A percentile compares a stretch with the other conserved stretches of the same genome.
These are phyloP conservation scores for Mycena metata DNA, from an alignment of 768 basidiomycete genomes.

Conservation along the genomic window DNA sequence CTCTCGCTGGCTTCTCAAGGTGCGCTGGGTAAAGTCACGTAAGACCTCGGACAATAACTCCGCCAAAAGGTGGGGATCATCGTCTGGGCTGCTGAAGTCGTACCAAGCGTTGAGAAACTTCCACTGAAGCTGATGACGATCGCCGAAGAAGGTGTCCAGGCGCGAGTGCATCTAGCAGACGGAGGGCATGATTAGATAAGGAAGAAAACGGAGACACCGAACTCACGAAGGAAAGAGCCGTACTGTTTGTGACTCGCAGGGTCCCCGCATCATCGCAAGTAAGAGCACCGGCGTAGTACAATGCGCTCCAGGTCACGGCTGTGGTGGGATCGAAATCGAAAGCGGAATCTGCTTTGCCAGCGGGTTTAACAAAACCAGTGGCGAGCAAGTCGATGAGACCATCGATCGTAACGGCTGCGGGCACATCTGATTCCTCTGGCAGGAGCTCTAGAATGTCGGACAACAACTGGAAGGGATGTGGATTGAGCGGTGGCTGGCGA, in stretches of 20 bases:
- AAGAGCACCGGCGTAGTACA: slow-evolving; percentile 21
- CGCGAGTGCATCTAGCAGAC: slow-evolving; percentile 16
- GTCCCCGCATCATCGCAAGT: slow-evolving; percentile 5
- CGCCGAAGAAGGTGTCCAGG: slow-evolving; percentile 1
- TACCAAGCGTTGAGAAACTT: slow-evolving; percentile 1
- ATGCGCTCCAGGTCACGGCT: slow-evolving; percentile 17
- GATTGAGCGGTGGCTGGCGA: not conserved
- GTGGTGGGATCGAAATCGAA: slow-evolving; percentile 4
- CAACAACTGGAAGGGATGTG: slow-evolving; percentile 1
- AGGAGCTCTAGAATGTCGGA: slow-evolving; percentile 4
- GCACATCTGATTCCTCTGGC: slow-evolving; percentile 2
- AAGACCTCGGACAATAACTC: slow-evolving; percentile 2
- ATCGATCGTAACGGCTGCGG: not conserved
- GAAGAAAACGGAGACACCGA: not conserved
- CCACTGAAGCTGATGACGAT: not conserved
- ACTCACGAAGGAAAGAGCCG: slow-evolving; percentile 14
- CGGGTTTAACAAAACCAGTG: slow-evolving; percentile 5
- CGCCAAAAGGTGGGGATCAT: not conserved
- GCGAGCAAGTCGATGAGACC: slow-evolving; percentile 29
- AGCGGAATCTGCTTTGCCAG: not conserved
- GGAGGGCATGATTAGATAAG: not conserved
- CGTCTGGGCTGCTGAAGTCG: not conserved
- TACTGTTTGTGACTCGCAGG: slow-evolving; percentile 11
- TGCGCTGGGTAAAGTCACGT: not conserved
- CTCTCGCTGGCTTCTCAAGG: slow-evolving; percentile 6